These are phyloP conservation scores for Cryptococcus sp. DNA, from an alignment of 1,284 basidiomycete species.

Conservation along the genomic window DNA sequence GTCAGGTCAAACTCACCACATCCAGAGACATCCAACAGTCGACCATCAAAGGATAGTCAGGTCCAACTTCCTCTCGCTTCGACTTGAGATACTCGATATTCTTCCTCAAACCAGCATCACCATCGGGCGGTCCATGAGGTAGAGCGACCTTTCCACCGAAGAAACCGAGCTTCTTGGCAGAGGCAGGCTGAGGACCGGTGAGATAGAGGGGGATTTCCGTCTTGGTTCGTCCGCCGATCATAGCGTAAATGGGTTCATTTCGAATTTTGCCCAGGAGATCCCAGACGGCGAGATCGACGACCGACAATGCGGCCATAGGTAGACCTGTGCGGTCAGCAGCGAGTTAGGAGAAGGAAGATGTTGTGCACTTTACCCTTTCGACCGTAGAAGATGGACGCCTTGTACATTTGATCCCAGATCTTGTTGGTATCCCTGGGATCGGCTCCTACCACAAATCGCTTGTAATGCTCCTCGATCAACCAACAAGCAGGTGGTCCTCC, in stretches of 20 bases:
- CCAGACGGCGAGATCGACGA: conserved; percentile 54
- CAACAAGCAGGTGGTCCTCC: conserved; percentile 55
- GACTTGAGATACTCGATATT: conserved; percentile 52
- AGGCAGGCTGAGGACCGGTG: conserved; percentile 51
- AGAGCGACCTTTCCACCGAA: conserved; percentile 53
- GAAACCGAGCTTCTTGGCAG: conserved; percentile 52
- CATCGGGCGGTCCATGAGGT: conserved; percentile 52
- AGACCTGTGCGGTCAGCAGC: too few relatives aligned
- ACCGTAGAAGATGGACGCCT: conserved; percentile 53
- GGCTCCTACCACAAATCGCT: conserved; percentile 52
- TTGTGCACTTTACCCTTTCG: conserved; percentile 50
- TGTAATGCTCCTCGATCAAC: conserved; percentile 54
- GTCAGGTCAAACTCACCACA: conserved; percentile 7
- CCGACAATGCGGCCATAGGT: conserved; percentile 51
- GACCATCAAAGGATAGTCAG: conserved; percentile 52
- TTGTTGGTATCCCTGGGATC: conserved; percentile 52
- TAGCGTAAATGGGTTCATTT: conserved; percentile 54
- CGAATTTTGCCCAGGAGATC: conserved; percentile 55
- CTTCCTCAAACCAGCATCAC: conserved; percentile 49
- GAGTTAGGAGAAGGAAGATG: too few relatives aligned
- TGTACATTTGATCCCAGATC: conserved; percentile 50
- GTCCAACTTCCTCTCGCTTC: conserved; percentile 48
- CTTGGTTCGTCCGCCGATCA: conserved; percentile 54
- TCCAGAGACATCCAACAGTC: conserved; percentile 53
- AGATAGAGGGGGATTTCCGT: conserved; percentile 53